Evolutionary conservation across 78 protist species (phyloP).

Genomic region (Dictyostelium discoideum): dicty_2.7 NC_007089.4:4981001-4981500

Average conservation of each 20-base stretch:
- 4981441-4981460: background rate
- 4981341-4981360: background rate
- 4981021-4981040: background rate
- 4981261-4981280: background rate
- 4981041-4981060: background rate
- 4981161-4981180: background rate
- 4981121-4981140: slow-evolving; percentile 8
- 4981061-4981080: background rate
- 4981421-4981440: background rate
- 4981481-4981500: background rate
- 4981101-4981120: background rate
- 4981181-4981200: background rate
- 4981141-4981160: background rate
- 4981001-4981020: background rate
- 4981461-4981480: background rate
- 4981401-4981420: no score
- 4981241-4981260: slow-evolving; percentile 1
- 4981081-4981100: background rate
- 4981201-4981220: slow-evolving; percentile 1
- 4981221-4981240: background rate
- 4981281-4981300: slow-evolving; percentile 2
- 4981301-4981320: background rate
- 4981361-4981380: background rate
- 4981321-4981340: background rate
- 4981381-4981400: background rate